phyloP scores from a whole-genome alignment of 116 monocot species.

The Iris pallida region DNA sequence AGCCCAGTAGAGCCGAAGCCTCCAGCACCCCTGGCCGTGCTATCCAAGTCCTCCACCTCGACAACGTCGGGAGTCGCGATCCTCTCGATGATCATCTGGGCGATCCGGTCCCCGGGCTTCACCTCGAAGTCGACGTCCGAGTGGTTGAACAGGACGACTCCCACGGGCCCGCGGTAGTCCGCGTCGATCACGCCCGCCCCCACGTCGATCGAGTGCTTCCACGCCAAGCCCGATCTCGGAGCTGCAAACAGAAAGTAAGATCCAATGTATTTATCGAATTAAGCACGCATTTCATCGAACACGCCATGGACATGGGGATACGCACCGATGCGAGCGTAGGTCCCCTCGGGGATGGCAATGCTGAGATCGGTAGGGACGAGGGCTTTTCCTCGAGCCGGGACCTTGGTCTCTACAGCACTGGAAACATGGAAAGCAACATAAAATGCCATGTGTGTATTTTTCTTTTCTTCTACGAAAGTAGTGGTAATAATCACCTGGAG shows the following conservation, averaged over 20 bases:
- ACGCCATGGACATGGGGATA: neutral
- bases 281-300: slow-evolving; percentile 31
- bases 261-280: no score
- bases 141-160: slow-evolving; percentile 58
- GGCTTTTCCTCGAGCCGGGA: slow-evolving; percentile 74
- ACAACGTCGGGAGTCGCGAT: slow-evolving; percentile 33
- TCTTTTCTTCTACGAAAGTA: no score
- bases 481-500: slow-evolving; percentile 38
- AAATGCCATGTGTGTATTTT: no score
- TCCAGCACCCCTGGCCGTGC: slow-evolving; percentile 50
- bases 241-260: no score
- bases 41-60: slow-evolving; percentile 52
- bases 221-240: slow-evolving; percentile 76
- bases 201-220: slow-evolving; percentile 92
- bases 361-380: slow-evolving; percentile 89
- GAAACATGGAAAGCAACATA: neutral
- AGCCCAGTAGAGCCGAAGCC: slow-evolving; percentile 87
- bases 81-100: slow-evolving; percentile 48
- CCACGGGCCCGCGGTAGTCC: slow-evolving; percentile 74
- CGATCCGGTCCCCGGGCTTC: slow-evolving; percentile 52
- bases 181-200: slow-evolving; percentile 91
- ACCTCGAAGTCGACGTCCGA: slow-evolving; percentile 48
- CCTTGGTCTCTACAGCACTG: slow-evolving; percentile 49
- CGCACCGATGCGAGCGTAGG: slow-evolving; percentile 75
- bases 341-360: slow-evolving; percentile 70